Base-by-base conservation (phyloP, 805 yeast species). In the Saccharomycopsis lassenensis region DNA sequence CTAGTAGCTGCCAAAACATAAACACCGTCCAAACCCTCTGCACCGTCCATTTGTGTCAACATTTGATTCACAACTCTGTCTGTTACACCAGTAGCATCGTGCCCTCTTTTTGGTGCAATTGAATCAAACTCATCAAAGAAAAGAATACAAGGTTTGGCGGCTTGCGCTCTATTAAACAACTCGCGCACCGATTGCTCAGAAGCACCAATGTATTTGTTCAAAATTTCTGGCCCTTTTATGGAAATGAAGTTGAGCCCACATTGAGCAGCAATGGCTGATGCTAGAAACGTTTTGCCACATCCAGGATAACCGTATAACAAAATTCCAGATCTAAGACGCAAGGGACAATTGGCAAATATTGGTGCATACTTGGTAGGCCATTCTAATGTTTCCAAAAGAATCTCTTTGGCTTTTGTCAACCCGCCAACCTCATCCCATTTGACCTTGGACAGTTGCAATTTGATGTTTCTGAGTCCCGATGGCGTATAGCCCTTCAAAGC, bases 11-110 rank as follows among this genome's bases (percentile, higher is more conserved):
- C 97, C 18, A 91, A 63, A 0, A 91, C 95, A 53, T 91, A 89
- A 2, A 91, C 97, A 3, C 97, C 96, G 49, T 87, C 96, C 20
- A 87, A 63, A 0, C 97, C 96, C 56, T 91, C 97, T 1, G 97
- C 97, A 61, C 98, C 98, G 57, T 91, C 98, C 95, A 91, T 87
- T 54, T 91, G 96, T 0, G 98, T 91, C 49, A 91, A 69, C 74
- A 91, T 72, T 54, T 91, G 98, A 58, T 91, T 91, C 18, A 91
- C 98, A 27, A 91, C 95, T 48, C 98, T 69, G 55, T 91, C 98
- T 2, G 97, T 91, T 3, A 91, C 97, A 39, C 97, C 97, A 0
- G 97, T 87, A 1, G 94, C 83, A 54, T 89, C 98, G 51, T 87
- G 96, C 2, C 97, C 97, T 67, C 97, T 77, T 54, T 87, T 87